Evolutionary conservation across 2,329 filamentous ascomycete species (phyloP).

Genomic region (Bipolaris bicolor): DNA sequence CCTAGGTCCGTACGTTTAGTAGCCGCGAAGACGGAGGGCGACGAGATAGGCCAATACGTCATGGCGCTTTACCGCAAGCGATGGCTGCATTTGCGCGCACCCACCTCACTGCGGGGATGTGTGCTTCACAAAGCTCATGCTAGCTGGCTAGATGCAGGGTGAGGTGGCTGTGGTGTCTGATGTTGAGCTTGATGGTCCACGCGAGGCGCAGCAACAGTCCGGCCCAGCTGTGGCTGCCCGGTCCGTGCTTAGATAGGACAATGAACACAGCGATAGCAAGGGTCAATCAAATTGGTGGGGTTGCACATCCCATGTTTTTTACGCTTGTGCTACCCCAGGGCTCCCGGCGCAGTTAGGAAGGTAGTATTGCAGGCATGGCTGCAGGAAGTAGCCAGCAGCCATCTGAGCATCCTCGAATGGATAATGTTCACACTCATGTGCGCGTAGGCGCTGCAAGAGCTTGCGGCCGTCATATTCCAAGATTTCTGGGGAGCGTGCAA

Average conservation of each 20-base stretch:
- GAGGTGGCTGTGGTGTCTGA: conserved; percentile 32
- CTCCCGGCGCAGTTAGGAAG: not conserved
- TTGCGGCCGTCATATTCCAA: too few relatives aligned
- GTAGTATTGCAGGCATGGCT: not conserved
- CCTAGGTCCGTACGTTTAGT: conserved; percentile 67
- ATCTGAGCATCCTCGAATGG: not conserved
- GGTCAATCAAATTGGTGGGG: not conserved
- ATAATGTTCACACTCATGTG: not conserved
- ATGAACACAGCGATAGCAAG: not conserved
- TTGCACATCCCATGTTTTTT: not conserved
- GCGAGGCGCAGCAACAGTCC: conserved; percentile 24
- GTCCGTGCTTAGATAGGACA: conserved; percentile 14
- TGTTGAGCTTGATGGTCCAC: conserved; percentile 16
- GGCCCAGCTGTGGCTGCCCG: conserved; percentile 15
- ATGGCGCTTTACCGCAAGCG: conserved; percentile 49
- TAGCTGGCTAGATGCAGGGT: conserved; percentile 32
- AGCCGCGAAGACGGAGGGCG: conserved; percentile 81
- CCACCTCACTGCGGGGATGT: conserved; percentile 41
- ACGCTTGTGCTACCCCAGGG: not conserved
- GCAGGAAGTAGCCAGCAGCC: not conserved
- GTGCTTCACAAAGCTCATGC: conserved; percentile 27
- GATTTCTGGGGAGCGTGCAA: too few relatives aligned
- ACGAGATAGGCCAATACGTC: conserved; percentile 94
- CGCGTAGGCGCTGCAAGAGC: too few relatives aligned
- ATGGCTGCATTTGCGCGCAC: conserved; percentile 47